phyloP scores from a whole-genome alignment of 495 filamentous ascomycete species.

The Aspergillus steynii region DNA sequence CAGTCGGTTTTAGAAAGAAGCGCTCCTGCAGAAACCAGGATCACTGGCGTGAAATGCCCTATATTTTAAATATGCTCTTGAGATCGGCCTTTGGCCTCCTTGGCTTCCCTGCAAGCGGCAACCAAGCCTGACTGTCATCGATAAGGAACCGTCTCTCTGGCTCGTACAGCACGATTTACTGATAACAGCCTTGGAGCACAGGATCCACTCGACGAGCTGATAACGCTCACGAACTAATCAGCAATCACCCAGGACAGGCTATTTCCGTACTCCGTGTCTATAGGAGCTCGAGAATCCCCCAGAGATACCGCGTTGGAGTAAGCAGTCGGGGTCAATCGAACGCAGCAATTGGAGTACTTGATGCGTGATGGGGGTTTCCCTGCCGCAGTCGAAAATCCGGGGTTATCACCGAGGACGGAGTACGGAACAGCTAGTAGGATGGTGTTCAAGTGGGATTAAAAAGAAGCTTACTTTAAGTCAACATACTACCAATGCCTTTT shows the following conservation, averaged over 20 bases:
- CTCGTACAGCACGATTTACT: background rate
- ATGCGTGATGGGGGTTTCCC: background rate
- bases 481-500: background rate
- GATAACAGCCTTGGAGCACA: background rate
- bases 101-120: background rate
- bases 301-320: background rate
- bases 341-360: constrained; percentile 4
- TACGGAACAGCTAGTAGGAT: background rate
- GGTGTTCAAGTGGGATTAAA: background rate
- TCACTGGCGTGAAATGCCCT: background rate
- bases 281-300: background rate
- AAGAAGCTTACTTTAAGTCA: background rate
- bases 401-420: background rate
- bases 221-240: background rate
- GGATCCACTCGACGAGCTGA: background rate
- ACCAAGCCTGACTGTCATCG: background rate
- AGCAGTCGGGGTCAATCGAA: background rate
- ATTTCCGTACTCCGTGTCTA: background rate
- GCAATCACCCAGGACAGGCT: background rate
- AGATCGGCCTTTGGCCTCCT: background rate
- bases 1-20: background rate
- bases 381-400: background rate
- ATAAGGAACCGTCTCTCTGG: background rate
- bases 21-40: background rate
- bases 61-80: background rate